Evolutionary conservation across 495 filamentous ascomycete species (phyloP), one percentile per base, ranked within the genome.

Genomic region (Aspergillus hancockii): DNA sequence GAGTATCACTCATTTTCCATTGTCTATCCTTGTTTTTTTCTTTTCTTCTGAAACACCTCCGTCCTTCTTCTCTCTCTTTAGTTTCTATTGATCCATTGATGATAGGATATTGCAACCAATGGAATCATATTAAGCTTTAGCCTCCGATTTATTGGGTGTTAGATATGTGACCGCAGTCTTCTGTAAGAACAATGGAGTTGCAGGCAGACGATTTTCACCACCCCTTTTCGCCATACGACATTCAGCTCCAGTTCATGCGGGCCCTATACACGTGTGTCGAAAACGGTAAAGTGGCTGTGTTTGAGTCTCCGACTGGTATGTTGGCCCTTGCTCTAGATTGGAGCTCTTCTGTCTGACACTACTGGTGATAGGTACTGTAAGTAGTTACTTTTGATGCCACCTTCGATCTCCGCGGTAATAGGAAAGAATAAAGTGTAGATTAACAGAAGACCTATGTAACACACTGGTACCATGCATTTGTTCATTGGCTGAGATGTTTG

Each of bases 161-260:
- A 36, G 10, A 36, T 36, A 10, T 5, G 30, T 32, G 30, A 32
- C 4, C 30, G 13, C 32, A 5, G 13, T 36, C 14, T 28, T 54
- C 41, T 9, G 18, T 18, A 10, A 51, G 41, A 55, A 63, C 45
- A 7, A 67, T 74, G 67, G 65, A 67, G 14, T 57, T 62, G 3
- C 60, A 62, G 30, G 61, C 54, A 41, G 56, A 74, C 46, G 78
- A 92, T 71, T 98, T 96, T 68, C 89, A 97, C 68, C 94, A 98
- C 70, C 94, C 94, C 10, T 98, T 88, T 71, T 82, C 85, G 32
- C 94, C 95, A 0, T 98, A 98, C 77, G 81, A 87, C 14, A 94
- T 98, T 54, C 94, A 98, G 66, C 78, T 88, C 28, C 76, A 91
- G 60, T 94, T 98, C 67, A 98, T 98, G 94, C 85, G 81, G 52